These are phyloP conservation scores for Scedosporium minutisporum DNA, from an alignment of 2,329 filamentous ascomycete genomes.

Conservation along the genomic window DNA sequence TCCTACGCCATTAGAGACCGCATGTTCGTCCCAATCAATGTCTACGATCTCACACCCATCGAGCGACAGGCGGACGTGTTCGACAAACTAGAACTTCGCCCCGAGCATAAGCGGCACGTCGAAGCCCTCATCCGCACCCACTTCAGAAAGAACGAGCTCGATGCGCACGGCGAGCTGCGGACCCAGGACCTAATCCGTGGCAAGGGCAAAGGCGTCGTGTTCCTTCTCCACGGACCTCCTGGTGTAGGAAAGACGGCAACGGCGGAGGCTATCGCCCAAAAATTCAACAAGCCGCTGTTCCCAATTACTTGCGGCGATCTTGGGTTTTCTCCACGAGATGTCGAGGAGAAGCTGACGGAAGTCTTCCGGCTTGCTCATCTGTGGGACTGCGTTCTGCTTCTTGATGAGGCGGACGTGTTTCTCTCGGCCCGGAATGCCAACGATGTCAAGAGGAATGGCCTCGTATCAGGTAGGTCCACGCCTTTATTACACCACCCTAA, in stretches of 20 bases:
- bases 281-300: conserved; percentile 33
- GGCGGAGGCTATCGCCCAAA: conserved; percentile 32
- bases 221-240: conserved; percentile 36
- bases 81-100: too few relatives aligned
- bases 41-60: too few relatives aligned
- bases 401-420: conserved; percentile 29
- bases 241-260: conserved; percentile 41
- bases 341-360: conserved; percentile 29
- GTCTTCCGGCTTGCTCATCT: conserved; percentile 31
- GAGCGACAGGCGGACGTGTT: too few relatives aligned
- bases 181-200: conserved; percentile 29
- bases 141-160: too few relatives aligned
- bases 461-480: conserved; percentile 22
- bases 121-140: too few relatives aligned
- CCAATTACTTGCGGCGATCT: conserved; percentile 40
- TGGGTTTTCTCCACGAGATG: conserved; percentile 28
- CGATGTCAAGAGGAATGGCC: conserved; percentile 23
- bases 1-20: too few relatives aligned
- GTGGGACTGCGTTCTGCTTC: conserved; percentile 28
- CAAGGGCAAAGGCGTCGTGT: conserved; percentile 33
- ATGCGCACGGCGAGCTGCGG: too few relatives aligned
- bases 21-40: too few relatives aligned
- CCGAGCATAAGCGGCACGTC: too few relatives aligned
- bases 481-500: too few relatives aligned
- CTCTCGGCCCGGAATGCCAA: conserved; percentile 18